phyloP scores from a whole-genome alignment of 176 grass and related monocot species.

The Echinochloa phyllopogon region DNA sequence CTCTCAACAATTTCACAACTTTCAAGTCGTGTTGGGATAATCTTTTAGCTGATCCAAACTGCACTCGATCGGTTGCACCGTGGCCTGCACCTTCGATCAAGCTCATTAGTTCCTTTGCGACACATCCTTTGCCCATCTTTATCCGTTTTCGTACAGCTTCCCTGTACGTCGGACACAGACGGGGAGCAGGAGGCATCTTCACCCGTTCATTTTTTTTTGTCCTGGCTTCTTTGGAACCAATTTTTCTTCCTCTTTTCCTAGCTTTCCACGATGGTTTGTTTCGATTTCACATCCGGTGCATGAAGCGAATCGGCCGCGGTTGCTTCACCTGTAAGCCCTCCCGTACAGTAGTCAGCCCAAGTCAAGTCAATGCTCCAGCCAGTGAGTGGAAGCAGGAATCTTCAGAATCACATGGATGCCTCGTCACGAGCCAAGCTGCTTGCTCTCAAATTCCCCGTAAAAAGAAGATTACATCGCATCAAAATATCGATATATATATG shows the following conservation, averaged over 20 bases:
- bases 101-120: background rate
- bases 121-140: background rate
- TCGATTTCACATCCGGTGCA: background rate
- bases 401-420: background rate
- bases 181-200: constrained; percentile 26
- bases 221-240: background rate
- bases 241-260: background rate
- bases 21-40: too few relatives aligned
- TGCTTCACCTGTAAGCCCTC: constrained; percentile 32
- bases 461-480: too few relatives aligned
- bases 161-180: background rate
- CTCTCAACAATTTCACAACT: too few relatives aligned
- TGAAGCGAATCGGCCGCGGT: constrained; percentile 15
- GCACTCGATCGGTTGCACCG: background rate
- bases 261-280: constrained; percentile 7
- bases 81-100: background rate
- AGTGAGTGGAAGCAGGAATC: constrained; percentile 35
- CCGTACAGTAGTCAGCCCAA: background rate
- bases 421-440: background rate
- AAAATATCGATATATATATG: too few relatives aligned
- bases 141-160: background rate
- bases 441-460: too few relatives aligned
- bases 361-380: constrained; percentile 29
- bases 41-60: too few relatives aligned
- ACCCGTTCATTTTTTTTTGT: background rate